Conservation (phyloP, 768 basidiomycete genomes). For the Stropharia rugosoannulata region DNA sequence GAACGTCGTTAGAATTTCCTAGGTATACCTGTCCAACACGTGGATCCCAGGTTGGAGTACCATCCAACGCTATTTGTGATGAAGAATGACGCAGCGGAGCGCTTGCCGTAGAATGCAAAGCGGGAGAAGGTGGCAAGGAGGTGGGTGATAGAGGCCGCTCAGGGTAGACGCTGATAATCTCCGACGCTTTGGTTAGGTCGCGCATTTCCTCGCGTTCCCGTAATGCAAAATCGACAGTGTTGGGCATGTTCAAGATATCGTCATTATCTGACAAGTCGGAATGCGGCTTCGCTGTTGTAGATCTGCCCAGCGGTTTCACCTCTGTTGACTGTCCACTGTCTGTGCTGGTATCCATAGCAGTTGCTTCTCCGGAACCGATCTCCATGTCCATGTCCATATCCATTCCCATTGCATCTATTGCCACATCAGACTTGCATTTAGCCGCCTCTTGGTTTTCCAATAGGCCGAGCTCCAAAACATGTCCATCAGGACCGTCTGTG, state of each 20-base stretch:
- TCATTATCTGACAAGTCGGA: constrained; percentile 7
- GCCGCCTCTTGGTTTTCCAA: constrained; percentile 17
- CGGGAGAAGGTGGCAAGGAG: not conserved
- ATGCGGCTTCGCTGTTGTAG: no score
- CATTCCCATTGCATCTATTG: constrained; percentile 22
- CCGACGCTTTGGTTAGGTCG: constrained; percentile 78
- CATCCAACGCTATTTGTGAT: constrained; percentile 8
- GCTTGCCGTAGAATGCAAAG: not conserved
- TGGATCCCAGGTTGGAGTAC: constrained; percentile 49
- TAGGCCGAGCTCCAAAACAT: constrained; percentile 28
- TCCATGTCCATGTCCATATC: constrained; percentile 20
- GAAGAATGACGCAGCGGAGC: constrained; percentile 1
- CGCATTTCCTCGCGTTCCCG: constrained; percentile 91
- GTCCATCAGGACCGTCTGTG: constrained; percentile 42
- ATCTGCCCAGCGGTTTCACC: not conserved
- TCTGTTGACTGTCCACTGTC: not conserved
- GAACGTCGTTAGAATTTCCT: constrained; percentile 85
- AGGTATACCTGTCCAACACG: constrained; percentile 69
- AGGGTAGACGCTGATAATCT: constrained; percentile 59
- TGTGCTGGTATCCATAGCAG: not conserved
- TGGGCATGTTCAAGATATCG: constrained; percentile 29
- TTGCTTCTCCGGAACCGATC: not conserved
- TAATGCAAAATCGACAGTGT: constrained; percentile 79
- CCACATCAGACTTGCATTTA: constrained; percentile 9
- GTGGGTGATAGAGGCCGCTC: not conserved